Conservation (phyloP, 306 rosid genomes). For the Casuarina glauca region DNA sequence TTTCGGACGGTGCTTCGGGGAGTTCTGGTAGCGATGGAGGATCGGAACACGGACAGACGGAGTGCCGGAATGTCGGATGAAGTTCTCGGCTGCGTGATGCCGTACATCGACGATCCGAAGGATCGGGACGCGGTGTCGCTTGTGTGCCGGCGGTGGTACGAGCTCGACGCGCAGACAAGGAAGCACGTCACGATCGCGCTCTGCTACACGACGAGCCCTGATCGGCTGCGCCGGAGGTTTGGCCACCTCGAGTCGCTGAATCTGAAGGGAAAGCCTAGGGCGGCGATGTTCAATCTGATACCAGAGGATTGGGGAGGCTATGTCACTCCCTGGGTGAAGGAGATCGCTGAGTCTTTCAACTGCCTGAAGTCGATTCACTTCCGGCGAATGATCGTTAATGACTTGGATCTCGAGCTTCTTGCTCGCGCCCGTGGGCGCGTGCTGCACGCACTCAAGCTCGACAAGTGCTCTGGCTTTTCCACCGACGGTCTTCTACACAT, state of each 20-base stretch:
- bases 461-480: constrained; percentile 91
- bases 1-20: neutral
- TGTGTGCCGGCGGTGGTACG: constrained; percentile 87
- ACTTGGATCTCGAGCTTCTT: constrained; percentile 73
- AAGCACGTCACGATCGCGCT: constrained; percentile 94
- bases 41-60: constrained; percentile 23
- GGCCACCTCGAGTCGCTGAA: constrained; percentile 72
- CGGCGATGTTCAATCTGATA: constrained; percentile 92
- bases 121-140: constrained; percentile 82
- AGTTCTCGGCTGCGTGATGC: constrained; percentile 70
- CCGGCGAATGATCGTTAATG: constrained; percentile 89
- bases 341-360: constrained; percentile 57
- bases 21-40: constrained; percentile 34
- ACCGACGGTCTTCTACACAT: constrained; percentile 74
- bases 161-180: constrained; percentile 82
- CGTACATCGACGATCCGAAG: constrained; percentile 71
- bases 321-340: constrained; percentile 81
- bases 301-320: constrained; percentile 98
- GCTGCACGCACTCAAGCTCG: constrained; percentile 74
- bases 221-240: constrained; percentile 62
- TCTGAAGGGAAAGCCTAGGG: constrained; percentile 90
- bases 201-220: constrained; percentile 86
- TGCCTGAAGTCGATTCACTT: constrained; percentile 77
- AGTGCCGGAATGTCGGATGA: constrained; percentile 46
- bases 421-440: constrained; percentile 62